Conservation (phyloP, 441 rosid species). For the Iberis amara region DNA sequence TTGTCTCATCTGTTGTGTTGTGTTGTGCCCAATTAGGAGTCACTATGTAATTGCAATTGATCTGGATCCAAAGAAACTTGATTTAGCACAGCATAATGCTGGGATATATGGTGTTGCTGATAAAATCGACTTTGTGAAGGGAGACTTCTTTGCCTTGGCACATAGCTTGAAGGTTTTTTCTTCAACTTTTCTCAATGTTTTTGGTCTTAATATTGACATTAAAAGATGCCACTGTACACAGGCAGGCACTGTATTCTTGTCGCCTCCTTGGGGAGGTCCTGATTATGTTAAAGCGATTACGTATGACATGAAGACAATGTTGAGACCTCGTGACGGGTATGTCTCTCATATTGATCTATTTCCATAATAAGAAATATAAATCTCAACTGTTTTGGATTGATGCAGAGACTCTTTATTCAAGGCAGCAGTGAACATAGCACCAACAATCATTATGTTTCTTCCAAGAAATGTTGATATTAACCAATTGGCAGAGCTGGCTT, state of each 20-base stretch:
- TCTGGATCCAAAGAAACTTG: slow-evolving; percentile 70
- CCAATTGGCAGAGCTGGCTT: slow-evolving; percentile 75
- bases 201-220: slow-evolving; percentile 9
- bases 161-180: slow-evolving; percentile 58
- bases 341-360: slow-evolving; percentile 7
- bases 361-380: background rate
- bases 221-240: slow-evolving; percentile 34
- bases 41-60: slow-evolving; percentile 74
- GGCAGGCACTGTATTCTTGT: slow-evolving; percentile 78
- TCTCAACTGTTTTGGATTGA: slow-evolving; percentile 19
- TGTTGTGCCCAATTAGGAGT: slow-evolving; percentile 45
- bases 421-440: slow-evolving; percentile 54
- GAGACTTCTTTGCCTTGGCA: slow-evolving; percentile 74
- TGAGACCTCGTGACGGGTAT: slow-evolving; percentile 84
- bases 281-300: slow-evolving; percentile 53
- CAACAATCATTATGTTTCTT: slow-evolving; percentile 68
- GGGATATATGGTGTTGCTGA: slow-evolving; percentile 68
- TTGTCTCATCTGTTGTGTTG: slow-evolving; percentile 17
- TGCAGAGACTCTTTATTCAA: slow-evolving; percentile 61
- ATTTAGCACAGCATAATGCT: slow-evolving; percentile 76
- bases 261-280: slow-evolving; percentile 99
- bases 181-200: slow-evolving; percentile 1
- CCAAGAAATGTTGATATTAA: slow-evolving; percentile 75
- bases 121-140: slow-evolving; percentile 67
- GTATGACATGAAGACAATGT: slow-evolving; percentile 74